phyloP scores from a whole-genome alignment of 352 stramenopile genomes.

The Globisporangium takayamanum region DNA sequence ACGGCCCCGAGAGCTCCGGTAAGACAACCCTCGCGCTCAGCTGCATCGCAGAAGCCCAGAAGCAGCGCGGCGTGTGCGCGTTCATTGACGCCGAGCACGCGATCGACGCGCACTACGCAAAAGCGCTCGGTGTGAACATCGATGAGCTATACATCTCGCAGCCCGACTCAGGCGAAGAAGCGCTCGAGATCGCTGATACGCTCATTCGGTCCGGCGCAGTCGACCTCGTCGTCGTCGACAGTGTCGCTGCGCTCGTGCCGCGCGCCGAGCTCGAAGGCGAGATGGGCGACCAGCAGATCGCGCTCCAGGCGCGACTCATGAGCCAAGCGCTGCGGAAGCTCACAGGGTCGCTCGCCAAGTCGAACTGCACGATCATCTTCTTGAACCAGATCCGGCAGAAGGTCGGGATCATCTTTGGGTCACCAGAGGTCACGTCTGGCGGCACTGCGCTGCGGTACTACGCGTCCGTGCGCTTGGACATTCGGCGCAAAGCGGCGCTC shows the following conservation, averaged over 20 bases:
- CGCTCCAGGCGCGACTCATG: slow-evolving; percentile 96
- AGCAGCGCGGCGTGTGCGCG: slow-evolving; percentile 90
- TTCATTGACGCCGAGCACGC: slow-evolving; percentile 99
- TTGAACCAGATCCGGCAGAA: slow-evolving; percentile 99
- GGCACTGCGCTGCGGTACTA: slow-evolving; percentile 85
- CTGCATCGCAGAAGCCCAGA: slow-evolving; percentile 95
- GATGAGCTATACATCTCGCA: slow-evolving; percentile 96
- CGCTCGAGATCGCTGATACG: slow-evolving; percentile 97
- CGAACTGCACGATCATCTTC: slow-evolving; percentile 97
- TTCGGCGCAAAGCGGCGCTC: slow-evolving; percentile 90
- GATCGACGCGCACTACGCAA: slow-evolving; percentile 95
- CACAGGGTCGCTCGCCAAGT: slow-evolving; percentile 92
- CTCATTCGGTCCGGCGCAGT: slow-evolving; percentile 94
- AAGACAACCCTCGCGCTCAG: slow-evolving; percentile 98
- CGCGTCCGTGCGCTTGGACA: slow-evolving; percentile 92
- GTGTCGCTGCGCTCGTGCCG: slow-evolving; percentile 95
- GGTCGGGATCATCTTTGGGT: slow-evolving; percentile 96
- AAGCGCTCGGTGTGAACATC: slow-evolving; percentile 91
- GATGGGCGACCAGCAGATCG: slow-evolving; percentile 96
- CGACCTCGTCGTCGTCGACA: slow-evolving; percentile 97
- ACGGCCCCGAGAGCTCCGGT: slow-evolving; percentile 95
- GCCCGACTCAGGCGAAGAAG: slow-evolving; percentile 96
- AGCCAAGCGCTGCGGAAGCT: slow-evolving; percentile 96
- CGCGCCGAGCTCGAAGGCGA: slow-evolving; percentile 93
- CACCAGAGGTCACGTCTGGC: slow-evolving; percentile 94